Base-by-base conservation (phyloP, 495 filamentous ascomycete species). In the Tuber microsphaerosporum region DNA sequence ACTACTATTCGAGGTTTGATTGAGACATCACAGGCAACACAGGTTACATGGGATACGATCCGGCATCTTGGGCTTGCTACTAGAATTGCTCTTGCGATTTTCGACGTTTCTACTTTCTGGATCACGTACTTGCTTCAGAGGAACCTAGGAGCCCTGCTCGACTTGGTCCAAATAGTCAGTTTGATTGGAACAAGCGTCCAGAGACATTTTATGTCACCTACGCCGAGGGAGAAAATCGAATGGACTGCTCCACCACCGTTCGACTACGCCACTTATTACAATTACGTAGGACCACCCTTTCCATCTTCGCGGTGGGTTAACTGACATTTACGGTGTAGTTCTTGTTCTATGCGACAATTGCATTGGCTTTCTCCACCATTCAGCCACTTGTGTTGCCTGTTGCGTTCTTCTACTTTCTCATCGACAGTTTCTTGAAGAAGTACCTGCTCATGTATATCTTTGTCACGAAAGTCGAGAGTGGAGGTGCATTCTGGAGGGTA, bases 191-290 rank as follows among this genome's bases (percentile, higher is more conserved):
- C 92, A 75, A 94, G 91, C 83, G 91, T 95, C 81, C 88, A 89
- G 75, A 91, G 92, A 78, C 94, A 90, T 26, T 97, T 97, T 80
- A 88, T 92, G 72, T 88, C 87, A 73, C 94, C 95, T 3, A 99
- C 95, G 12, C 96, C 95, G 61, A 89, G 95, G 65, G 92, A 99
- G 83, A 86, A 93, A 78, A 98, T 98, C 80, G 93, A 97, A 81
- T 90, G 94, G 85, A 96, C 94, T 12, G 96, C 96, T 61, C 95
- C 95, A 69, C 93, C 92, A 3, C 85, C 92, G 17, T 97, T 99
- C 84, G 94, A 97, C 79, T 99, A 97, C 81, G 93, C 95, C 71
- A 93, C 89, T 75, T 97, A 98, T 85, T 98, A 97, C 86, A 98
- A 97, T 83, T 92, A 90, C 56, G 76, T 78, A 69, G 44, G 80